Evolutionary conservation across 2,329 filamentous ascomycete species (phyloP).

Genomic region (Fusarium chuoi): DNA sequence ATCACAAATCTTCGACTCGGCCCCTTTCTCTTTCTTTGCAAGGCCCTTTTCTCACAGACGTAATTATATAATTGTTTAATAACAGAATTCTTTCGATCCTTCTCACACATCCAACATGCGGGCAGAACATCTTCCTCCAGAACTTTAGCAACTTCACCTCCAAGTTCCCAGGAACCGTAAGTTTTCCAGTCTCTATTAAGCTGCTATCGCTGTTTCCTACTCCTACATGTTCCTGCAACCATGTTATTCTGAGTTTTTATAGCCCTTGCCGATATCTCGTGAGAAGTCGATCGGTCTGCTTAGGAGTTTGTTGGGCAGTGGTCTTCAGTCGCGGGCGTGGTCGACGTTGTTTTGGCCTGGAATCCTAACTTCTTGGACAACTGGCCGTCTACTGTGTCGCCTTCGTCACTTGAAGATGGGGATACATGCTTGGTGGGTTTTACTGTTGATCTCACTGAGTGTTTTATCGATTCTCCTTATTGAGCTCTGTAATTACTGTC

Average conservation of each 20-base stretch:
- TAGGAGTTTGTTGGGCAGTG: not conserved
- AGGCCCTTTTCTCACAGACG: not conserved
- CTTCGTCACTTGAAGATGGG: not conserved
- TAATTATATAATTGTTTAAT: too few species aligned
- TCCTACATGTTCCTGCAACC: too few species aligned
- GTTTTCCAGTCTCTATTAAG: not conserved
- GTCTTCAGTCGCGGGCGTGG: not conserved
- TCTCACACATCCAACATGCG: not conserved
- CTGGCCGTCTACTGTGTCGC: not conserved
- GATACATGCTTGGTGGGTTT: not conserved
- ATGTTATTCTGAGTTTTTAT: not conserved
- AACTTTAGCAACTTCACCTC: not conserved
- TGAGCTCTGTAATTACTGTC: too few species aligned
- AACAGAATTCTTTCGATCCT: not conserved
- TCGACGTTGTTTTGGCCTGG: not conserved
- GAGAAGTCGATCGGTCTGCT: not conserved
- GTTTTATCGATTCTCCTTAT: too few species aligned
- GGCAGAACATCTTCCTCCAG: not conserved
- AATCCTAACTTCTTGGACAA: not conserved
- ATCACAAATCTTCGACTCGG: not conserved
- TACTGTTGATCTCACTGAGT: not conserved
- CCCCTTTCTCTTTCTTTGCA: not conserved
- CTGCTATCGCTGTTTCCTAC: not conserved
- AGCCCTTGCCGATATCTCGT: not conserved
- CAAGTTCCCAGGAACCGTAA: not conserved